Evolutionary conservation across 1,139 yeast genomes (phyloP).

Genomic region (Taiozyma sp.): DNA sequence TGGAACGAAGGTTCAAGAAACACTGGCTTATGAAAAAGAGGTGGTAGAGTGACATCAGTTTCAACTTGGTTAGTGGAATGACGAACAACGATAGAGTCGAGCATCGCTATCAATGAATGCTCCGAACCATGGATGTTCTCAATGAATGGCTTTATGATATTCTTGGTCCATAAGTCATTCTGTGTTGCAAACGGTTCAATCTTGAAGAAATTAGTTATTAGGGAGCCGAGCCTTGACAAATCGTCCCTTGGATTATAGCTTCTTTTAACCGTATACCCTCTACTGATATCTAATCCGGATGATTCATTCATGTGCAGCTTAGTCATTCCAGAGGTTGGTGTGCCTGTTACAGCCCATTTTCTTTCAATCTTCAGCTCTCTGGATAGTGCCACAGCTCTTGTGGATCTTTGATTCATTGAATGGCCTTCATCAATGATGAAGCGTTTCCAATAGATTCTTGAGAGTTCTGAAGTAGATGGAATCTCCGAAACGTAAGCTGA

Average conservation of each 20-base stretch:
- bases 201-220: conserved; percentile 49
- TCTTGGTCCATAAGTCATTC: conserved; percentile 42
- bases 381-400: conserved; percentile 47
- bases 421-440: conserved; percentile 76
- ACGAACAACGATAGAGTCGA: conserved; percentile 47
- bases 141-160: conserved; percentile 45
- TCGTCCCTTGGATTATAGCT: conserved; percentile 45
- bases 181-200: conserved; percentile 55
- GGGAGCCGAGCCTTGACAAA: conserved; percentile 46
- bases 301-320: conserved; percentile 49
- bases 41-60: conserved; percentile 52
- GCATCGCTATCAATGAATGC: conserved; percentile 35
- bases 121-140: conserved; percentile 36
- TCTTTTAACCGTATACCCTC: conserved; percentile 32
- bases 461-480: conserved; percentile 29
- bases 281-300: conserved; percentile 7
- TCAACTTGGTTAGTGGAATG: conserved; percentile 52
- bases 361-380: conserved; percentile 49
- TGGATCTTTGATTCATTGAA: conserved; percentile 45
- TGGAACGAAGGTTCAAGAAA: conserved; percentile 57
- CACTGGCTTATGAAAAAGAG: conserved; percentile 51
- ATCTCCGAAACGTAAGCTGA: conserved; percentile 40
- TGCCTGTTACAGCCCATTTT: conserved; percentile 72
- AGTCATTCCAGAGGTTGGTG: conserved; percentile 70
- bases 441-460: conserved; percentile 57